Percentiles rank a stretch among this genome's conserved stretches.
phyloP scores from a whole-genome alignment of 768 basidiomycete genomes.

The Macrolepiota dolichaula region DNA sequence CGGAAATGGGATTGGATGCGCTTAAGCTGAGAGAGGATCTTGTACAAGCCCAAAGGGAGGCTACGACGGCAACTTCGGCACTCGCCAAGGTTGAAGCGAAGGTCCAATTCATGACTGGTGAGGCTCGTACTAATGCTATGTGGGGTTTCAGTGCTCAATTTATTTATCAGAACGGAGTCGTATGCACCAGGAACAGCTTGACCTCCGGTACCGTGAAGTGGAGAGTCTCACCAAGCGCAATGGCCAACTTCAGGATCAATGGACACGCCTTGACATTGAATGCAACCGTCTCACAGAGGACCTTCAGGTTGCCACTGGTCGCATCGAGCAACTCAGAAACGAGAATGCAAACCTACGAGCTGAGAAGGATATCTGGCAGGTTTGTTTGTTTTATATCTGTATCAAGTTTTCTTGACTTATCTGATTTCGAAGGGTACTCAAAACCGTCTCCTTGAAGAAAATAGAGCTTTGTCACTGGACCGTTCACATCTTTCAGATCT shows the following conservation, averaged over 20 bases:
- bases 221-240: slow-evolving; percentile 67
- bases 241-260: slow-evolving; percentile 69
- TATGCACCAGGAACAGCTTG: slow-evolving; percentile 67
- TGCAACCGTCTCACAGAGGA: slow-evolving; percentile 68
- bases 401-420: background rate
- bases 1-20: slow-evolving; percentile 79
- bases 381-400: slow-evolving; percentile 25
- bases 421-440: slow-evolving; percentile 62
- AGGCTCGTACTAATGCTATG: slow-evolving; percentile 19
- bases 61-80: slow-evolving; percentile 56
- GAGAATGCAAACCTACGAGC: slow-evolving; percentile 87
- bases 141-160: slow-evolving; percentile 3
- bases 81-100: slow-evolving; percentile 85
- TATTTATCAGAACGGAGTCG: slow-evolving; percentile 56
- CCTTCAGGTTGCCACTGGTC: slow-evolving; percentile 51
- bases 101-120: slow-evolving; percentile 74
- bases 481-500: slow-evolving; percentile 83
- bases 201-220: slow-evolving; percentile 59
- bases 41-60: slow-evolving; percentile 59
- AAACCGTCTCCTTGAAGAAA: slow-evolving; percentile 79
- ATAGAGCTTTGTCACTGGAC: slow-evolving; percentile 74
- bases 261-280: slow-evolving; percentile 72
- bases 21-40: slow-evolving; percentile 71
- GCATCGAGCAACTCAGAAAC: slow-evolving; percentile 75
- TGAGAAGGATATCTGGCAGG: slow-evolving; percentile 94